Evolutionary conservation across 129 eudicot genomes (phyloP).

Genomic region (Centrapalus pauciflorus): DNA sequence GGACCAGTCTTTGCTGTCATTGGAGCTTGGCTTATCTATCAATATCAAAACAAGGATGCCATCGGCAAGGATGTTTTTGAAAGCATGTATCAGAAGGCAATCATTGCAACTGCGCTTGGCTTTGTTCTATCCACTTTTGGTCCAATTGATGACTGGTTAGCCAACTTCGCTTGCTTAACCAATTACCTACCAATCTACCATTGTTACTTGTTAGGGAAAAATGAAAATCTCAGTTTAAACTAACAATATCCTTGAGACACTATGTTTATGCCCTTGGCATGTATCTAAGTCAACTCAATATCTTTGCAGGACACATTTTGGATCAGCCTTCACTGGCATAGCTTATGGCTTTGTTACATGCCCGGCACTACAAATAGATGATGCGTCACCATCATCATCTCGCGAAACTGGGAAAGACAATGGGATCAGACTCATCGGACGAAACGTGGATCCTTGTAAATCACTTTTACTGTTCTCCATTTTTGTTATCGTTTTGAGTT

Average conservation of each 20-base stretch:
- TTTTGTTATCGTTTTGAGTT: constrained; percentile 46
- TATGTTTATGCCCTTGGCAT: background rate
- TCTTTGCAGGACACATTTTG: constrained; percentile 63
- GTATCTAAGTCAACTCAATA: background rate
- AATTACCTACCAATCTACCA: too few species aligned
- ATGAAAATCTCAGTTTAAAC: too few species aligned
- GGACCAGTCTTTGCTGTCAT: constrained; percentile 77
- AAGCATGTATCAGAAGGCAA: constrained; percentile 65
- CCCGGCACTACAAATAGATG: constrained; percentile 53
- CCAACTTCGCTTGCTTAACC: background rate
- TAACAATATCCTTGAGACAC: too few species aligned
- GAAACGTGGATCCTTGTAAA: constrained; percentile 61
- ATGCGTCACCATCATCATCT: constrained; percentile 28
- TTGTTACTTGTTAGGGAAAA: too few species aligned
- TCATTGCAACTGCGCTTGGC: constrained; percentile 55
- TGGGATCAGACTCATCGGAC: constrained; percentile 40
- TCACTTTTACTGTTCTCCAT: constrained; percentile 52
- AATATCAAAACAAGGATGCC: constrained; percentile 49
- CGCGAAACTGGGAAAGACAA: constrained; percentile 42
- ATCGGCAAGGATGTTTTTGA: constrained; percentile 40
- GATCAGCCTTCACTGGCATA: constrained; percentile 62
- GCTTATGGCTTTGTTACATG: constrained; percentile 60
- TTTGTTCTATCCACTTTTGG: constrained; percentile 49
- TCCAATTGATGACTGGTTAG: constrained; percentile 94
- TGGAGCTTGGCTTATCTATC: constrained; percentile 84